Base-by-base conservation (phyloP, 257 asterid genomes). In the Penstemon newberryi region DNA sequence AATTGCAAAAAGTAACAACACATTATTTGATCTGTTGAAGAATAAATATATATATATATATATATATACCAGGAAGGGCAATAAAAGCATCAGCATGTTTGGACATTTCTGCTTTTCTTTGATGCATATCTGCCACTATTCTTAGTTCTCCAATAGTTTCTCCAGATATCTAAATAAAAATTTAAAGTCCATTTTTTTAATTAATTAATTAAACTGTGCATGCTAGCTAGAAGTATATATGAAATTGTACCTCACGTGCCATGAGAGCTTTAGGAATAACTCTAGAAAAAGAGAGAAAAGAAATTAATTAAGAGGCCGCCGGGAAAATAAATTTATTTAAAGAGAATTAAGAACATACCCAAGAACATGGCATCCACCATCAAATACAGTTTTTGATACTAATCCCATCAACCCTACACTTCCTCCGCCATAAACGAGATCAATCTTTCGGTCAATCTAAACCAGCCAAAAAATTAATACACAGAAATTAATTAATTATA, bases 361-460 rank as follows among this genome's bases (percentile, higher is more conserved):
- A n/a, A 87, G 70, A 72, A 87, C 95, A 76, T 82, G 86, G 58
- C 89, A 81, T 50, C 95, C 92, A 47, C 95, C 95, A 81, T 80
- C 71, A 73, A 78, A 77, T 10, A 80, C 93, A 69, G 89, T 78
- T 72, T 67, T 76, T 25, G 93, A 78, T 7, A 86, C 81, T 61
- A 86, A 76, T 3, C 93, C 93, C 93, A 86, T 86, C 60, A 86
- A 71, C 9, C 93, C 93, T 39, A 82, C 50, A 63, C 86, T 84
- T 46, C 86, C 93, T 66, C 93, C 93, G 13, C 93, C 90, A 78
- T 86, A 86, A 47, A 86, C 93, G 12, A 86, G 85, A 77, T 82
- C 88, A 78, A 84, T 80, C 71, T 84, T 84, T 71, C 80, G 82
- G 4, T 86, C 78, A 45, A 86, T 88, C 93, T 86, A 70, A 54